Conservation (phyloP, 768 basidiomycete genomes). For the Clitopilus passeckerianus region DNA sequence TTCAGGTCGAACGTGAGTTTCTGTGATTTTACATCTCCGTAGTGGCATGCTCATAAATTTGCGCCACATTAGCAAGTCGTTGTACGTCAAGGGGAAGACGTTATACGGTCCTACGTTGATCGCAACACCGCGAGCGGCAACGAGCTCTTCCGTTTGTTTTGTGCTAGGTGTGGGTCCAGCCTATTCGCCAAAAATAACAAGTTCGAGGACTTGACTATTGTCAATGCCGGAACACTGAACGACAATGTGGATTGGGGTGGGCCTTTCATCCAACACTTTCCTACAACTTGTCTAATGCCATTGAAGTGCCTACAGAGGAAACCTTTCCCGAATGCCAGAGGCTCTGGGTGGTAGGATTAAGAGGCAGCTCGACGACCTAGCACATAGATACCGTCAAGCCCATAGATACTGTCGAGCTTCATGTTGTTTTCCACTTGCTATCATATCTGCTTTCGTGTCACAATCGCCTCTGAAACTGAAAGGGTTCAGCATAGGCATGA, state of each 20-base stretch:
- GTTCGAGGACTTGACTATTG: slow-evolving; percentile 13
- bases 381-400: no score
- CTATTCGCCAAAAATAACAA: slow-evolving; percentile 16
- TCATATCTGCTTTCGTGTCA: background rate
- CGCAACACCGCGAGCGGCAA: slow-evolving; percentile 17
- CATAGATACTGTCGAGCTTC: background rate
- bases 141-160: slow-evolving; percentile 19
- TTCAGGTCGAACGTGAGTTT: slow-evolving; percentile 26
- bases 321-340: background rate
- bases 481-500: background rate
- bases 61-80: slow-evolving; percentile 15
- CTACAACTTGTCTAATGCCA: background rate
- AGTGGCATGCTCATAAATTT: slow-evolving; percentile 2
- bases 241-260: slow-evolving; percentile 25
- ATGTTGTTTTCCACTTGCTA: background rate
- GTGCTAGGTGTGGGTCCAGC: slow-evolving; percentile 19
- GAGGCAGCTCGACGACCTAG: background rate
- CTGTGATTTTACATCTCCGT: slow-evolving; percentile 10
- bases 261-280: slow-evolving; percentile 7
- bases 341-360: background rate
- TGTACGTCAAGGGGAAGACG: slow-evolving; percentile 16
- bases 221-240: slow-evolving; percentile 24
- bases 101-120: slow-evolving; percentile 18
- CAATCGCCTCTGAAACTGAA: background rate
- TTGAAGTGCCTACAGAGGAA: background rate